phyloP scores from a whole-genome alignment of 768 basidiomycete species.

The Rhizopogon rudus region DNA sequence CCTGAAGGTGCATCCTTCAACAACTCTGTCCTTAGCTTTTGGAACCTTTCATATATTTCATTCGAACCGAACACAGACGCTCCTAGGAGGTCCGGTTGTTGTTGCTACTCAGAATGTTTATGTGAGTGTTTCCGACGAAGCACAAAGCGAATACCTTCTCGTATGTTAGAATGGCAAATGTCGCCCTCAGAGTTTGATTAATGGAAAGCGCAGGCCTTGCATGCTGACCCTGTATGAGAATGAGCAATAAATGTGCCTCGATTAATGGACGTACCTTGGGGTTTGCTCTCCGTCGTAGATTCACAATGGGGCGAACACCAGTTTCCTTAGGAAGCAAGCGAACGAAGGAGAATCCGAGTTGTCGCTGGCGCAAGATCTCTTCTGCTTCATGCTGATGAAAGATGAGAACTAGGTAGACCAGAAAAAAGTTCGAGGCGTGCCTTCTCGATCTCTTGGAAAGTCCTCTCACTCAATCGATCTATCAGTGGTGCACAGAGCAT shows the following conservation, averaged over 20 bases:
- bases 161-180: conserved; percentile 84
- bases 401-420: background rate
- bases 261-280: conserved; percentile 19
- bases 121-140: background rate
- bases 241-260: background rate
- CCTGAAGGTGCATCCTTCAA: conserved; percentile 33
- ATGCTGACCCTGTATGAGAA: conserved; percentile 23
- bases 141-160: conserved; percentile 57
- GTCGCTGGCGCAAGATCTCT: conserved; percentile 64
- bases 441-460: conserved; percentile 66
- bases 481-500: conserved; percentile 76
- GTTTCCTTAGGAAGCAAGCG: conserved; percentile 91
- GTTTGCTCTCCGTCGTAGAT: conserved; percentile 57
- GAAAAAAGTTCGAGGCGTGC: conserved; percentile 34
- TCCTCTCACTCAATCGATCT: conserved; percentile 61
- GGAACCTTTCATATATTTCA: conserved; percentile 75
- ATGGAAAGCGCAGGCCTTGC: conserved; percentile 54
- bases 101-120: conserved; percentile 41
- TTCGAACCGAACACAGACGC: conserved; percentile 80
- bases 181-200: conserved; percentile 79
- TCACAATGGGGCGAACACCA: conserved; percentile 93
- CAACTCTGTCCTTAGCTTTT: conserved; percentile 58
- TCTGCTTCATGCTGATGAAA: conserved; percentile 52
- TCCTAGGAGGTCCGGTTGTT: conserved; percentile 60
- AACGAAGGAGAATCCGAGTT: conserved; percentile 79